Percentiles rank a stretch among this genome's conserved stretches.
phyloP scores from a whole-genome alignment of 2,329 filamentous ascomycete genomes.

The Didymella segeticola region DNA sequence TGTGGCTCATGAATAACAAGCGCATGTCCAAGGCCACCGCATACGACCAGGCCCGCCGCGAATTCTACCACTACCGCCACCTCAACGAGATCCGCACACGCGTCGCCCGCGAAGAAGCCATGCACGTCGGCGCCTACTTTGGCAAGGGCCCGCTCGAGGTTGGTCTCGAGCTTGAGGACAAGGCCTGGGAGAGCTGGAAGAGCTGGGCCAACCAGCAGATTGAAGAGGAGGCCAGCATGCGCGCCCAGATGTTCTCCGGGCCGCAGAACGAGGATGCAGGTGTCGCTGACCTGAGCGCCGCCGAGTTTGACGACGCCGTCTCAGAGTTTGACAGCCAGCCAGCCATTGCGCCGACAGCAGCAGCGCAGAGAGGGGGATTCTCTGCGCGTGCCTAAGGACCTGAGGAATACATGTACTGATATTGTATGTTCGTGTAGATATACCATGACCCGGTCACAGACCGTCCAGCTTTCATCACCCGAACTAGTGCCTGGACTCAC shows the following conservation, averaged over 20 bases:
- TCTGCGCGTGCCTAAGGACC: slow-evolving; percentile 40
- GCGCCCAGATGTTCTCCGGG: slow-evolving; percentile 51
- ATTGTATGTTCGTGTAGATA: slow-evolving; percentile 21
- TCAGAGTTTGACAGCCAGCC: slow-evolving; percentile 41
- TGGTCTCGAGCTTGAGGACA: slow-evolving; percentile 82
- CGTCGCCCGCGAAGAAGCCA: slow-evolving; percentile 86
- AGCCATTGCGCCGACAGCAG: slow-evolving; percentile 34
- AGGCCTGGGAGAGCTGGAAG: slow-evolving; percentile 84
- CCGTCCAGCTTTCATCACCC: background rate
- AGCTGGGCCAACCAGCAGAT: slow-evolving; percentile 70
- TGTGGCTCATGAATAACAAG: slow-evolving; percentile 73
- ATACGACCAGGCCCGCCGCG: slow-evolving; percentile 85
- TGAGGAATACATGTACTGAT: slow-evolving; percentile 14
- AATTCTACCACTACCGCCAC: slow-evolving; percentile 88
- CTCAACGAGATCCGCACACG: slow-evolving; percentile 81
- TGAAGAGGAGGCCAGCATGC: slow-evolving; percentile 55
- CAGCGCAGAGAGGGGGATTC: slow-evolving; percentile 48
- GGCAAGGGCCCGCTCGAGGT: slow-evolving; percentile 77
- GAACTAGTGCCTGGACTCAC: too few species aligned
- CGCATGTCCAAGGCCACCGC: slow-evolving; percentile 69
- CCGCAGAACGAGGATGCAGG: slow-evolving; percentile 38
- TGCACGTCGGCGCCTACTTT: slow-evolving; percentile 86
- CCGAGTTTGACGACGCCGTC: slow-evolving; percentile 40
- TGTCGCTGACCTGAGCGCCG: slow-evolving; percentile 23
- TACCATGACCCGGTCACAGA: background rate